phyloP scores from a whole-genome alignment of 169 alveolate species.

The Plasmodium falciparum region DNA sequence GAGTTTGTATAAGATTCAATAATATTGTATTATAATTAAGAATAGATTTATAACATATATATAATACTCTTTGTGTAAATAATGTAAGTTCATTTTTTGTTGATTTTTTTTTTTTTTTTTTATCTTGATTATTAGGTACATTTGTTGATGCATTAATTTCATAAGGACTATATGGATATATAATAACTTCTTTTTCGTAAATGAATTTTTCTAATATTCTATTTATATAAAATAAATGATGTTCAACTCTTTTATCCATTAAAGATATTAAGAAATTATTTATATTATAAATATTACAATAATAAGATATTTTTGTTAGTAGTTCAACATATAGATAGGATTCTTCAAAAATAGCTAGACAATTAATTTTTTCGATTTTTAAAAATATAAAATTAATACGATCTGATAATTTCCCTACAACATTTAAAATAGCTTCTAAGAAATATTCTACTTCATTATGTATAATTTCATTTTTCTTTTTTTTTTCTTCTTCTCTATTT shows the following conservation, averaged over 20 bases:
- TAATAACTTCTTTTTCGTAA: constrained; percentile 48
- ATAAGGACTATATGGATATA: constrained; percentile 62
- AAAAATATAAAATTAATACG: constrained; percentile 49
- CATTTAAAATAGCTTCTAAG: constrained; percentile 25
- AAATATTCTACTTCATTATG: constrained; percentile 19
- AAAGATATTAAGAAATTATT: constrained; percentile 44
- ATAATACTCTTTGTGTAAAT: constrained; percentile 63
- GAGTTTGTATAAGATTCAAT: constrained; percentile 31
- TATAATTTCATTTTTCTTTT: neutral
- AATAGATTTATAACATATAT: constrained; percentile 48
- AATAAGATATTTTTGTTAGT: constrained; percentile 54
- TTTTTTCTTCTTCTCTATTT: neutral
- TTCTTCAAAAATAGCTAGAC: constrained; percentile 67
- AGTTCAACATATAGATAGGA: constrained; percentile 51
- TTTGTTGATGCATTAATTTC: constrained; percentile 53
- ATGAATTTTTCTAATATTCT: constrained; percentile 58
- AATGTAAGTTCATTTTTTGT: constrained; percentile 34
- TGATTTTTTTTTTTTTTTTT: constrained; percentile 3
- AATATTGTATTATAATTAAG: constrained; percentile 54
- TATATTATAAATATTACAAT: constrained; percentile 31
- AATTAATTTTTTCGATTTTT: constrained; percentile 60
- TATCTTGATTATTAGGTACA: neutral
- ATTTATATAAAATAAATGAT: constrained; percentile 57
- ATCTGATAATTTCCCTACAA: constrained; percentile 37
- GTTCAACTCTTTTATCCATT: constrained; percentile 68